These are phyloP conservation scores for Ilyonectria mors-panacis DNA, from an alignment of 2,329 filamentous ascomycete genomes.

Conservation along the genomic window DNA sequence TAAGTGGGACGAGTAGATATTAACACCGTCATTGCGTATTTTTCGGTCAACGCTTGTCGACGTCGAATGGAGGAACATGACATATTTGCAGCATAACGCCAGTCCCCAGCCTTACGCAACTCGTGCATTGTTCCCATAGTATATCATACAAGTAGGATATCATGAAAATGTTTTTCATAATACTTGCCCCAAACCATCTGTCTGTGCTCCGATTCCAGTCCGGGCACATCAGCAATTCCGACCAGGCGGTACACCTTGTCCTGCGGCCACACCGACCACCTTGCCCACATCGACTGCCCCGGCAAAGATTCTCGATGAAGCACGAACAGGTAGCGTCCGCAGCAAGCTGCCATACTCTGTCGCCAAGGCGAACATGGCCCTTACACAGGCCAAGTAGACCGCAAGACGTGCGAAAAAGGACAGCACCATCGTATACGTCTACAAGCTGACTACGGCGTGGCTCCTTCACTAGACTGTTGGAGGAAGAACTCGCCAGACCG, in stretches of 20 bases:
- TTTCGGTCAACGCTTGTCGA: no score
- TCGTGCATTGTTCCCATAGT: neutral
- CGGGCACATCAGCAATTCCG: neutral
- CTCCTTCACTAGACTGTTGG: neutral
- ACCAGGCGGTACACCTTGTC: neutral
- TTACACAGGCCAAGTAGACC: neutral
- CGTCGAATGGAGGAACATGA: no score
- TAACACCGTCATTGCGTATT: no score
- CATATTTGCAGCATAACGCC: no score
- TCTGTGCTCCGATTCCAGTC: neutral
- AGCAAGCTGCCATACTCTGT: conserved; percentile 1
- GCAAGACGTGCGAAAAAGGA: neutral
- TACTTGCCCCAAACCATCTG: neutral
- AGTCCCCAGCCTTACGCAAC: no score
- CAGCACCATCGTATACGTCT: neutral
- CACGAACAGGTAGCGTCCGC: neutral
- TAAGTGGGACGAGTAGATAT: no score
- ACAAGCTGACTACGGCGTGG: neutral
- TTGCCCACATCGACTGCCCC: neutral
- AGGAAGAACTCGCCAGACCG: neutral
- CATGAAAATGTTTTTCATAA: neutral
- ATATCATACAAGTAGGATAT: neutral
- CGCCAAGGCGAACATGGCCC: neutral
- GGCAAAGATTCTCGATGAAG: neutral
- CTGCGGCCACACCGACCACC: neutral